Conservation (phyloP, 306 rosid genomes). For the Quercus suber region DNA sequence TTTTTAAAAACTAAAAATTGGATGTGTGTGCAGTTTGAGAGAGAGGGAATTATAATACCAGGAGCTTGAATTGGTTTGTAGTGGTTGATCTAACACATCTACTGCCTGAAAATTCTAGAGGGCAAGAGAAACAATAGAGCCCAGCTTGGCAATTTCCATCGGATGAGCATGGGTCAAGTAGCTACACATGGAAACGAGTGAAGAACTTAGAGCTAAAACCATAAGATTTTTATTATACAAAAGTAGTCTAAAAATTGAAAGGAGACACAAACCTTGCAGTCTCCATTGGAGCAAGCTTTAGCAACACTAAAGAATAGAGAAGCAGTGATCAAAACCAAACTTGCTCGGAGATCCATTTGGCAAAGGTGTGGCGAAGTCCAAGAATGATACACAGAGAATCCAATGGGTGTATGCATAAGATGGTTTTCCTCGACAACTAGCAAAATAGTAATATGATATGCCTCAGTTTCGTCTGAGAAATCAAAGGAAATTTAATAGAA, state of each 20-base stretch:
- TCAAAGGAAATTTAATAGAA: slow-evolving; percentile 16
- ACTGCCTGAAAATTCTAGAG: slow-evolving; percentile 35
- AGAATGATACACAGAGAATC: background rate
- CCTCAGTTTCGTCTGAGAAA: slow-evolving; percentile 44
- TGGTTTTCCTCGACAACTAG: no score
- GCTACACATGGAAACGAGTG: slow-evolving; percentile 29
- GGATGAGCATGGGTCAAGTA: slow-evolving; percentile 58
- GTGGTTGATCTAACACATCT: slow-evolving; percentile 69
- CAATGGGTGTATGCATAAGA: background rate
- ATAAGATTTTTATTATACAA: background rate
- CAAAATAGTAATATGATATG: background rate
- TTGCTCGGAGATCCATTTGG: slow-evolving; percentile 36
- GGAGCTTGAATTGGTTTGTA: slow-evolving; percentile 72
- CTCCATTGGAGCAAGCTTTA: slow-evolving; percentile 55
- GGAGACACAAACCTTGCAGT: slow-evolving; percentile 49
- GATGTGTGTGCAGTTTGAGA: background rate
- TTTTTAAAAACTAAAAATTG: no score
- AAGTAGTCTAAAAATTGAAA: background rate
- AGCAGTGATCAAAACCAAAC: slow-evolving; percentile 22
- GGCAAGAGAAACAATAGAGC: slow-evolving; percentile 57
- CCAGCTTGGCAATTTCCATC: slow-evolving; percentile 68
- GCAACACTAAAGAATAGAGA: slow-evolving; percentile 25
- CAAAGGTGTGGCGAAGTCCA: slow-evolving; percentile 2
- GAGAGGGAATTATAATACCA: slow-evolving; percentile 37
- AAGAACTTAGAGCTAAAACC: background rate